phyloP scores from a whole-genome alignment of 1,139 yeast genomes.

The Kurtzmaniella quercitrusa region DNA sequence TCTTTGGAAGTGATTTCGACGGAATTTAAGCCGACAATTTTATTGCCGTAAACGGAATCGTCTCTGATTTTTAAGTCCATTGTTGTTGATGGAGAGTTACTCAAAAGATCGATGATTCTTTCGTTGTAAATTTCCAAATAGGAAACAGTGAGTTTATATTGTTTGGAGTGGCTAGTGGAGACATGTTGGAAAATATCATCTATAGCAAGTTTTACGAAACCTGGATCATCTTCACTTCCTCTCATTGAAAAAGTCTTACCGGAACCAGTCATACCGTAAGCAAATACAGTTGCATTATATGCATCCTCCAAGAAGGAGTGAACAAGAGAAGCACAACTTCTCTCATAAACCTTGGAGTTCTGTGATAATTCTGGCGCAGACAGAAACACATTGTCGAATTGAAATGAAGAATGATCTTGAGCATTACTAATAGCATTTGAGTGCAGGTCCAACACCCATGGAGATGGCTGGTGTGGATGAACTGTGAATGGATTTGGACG shows the following conservation, averaged over 20 bases:
- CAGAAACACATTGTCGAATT: constrained; percentile 74
- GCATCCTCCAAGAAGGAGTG: constrained; percentile 65
- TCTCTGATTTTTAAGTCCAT: constrained; percentile 71
- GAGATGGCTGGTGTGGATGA: constrained; percentile 19
- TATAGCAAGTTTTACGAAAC: constrained; percentile 74
- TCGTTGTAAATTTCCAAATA: constrained; percentile 92
- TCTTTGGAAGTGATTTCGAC: constrained; percentile 52
- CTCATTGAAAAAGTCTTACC: constrained; percentile 94
- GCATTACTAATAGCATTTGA: constrained; percentile 43
- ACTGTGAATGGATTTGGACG: constrained; percentile 49
- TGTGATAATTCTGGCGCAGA: constrained; percentile 32
- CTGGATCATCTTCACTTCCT: constrained; percentile 65
- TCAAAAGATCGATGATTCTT: constrained; percentile 68
- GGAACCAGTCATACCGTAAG: constrained; percentile 95
- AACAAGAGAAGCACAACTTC: constrained; percentile 60
- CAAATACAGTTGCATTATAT: constrained; percentile 84
- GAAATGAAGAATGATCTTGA: constrained; percentile 52
- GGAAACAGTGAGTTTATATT: constrained; percentile 52
- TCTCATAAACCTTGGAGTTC: constrained; percentile 60
- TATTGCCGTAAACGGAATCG: constrained; percentile 67
- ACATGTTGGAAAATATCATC: constrained; percentile 59
- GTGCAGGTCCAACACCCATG: constrained; percentile 43
- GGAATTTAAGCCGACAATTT: constrained; percentile 71
- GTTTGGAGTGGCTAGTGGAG: constrained; percentile 21
- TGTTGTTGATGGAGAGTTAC: constrained; percentile 14